Conservation (phyloP, 2,329 filamentous ascomycete genomes). For the Hymenoscyphus repandus region DNA sequence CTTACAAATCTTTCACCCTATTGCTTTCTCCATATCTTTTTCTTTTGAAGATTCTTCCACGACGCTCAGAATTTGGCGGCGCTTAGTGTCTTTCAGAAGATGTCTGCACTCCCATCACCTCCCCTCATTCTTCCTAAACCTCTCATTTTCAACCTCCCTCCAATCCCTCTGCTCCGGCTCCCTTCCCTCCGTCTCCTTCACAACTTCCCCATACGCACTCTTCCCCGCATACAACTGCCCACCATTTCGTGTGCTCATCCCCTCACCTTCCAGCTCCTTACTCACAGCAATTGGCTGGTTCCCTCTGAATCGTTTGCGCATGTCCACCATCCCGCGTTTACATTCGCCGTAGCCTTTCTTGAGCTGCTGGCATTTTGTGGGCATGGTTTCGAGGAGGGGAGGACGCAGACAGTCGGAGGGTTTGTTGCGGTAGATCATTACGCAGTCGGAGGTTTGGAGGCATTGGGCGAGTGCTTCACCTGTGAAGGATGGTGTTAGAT, state of each 20-base stretch:
- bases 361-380: slow-evolving; percentile 84
- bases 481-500: slow-evolving; percentile 36
- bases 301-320: slow-evolving; percentile 96
- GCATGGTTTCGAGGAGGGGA: slow-evolving; percentile 76
- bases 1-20: too few species aligned
- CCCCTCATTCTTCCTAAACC: slow-evolving; percentile 40
- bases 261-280: slow-evolving; percentile 54
- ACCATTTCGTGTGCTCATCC: slow-evolving; percentile 34
- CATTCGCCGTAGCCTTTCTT: slow-evolving; percentile 92
- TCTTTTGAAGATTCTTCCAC: neutral
- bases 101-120: neutral
- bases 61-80: neutral
- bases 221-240: slow-evolving; percentile 77
- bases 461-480: slow-evolving; percentile 89
- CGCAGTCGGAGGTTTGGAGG: slow-evolving; percentile 93
- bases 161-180: slow-evolving; percentile 57
- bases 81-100: neutral
- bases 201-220: slow-evolving; percentile 60
- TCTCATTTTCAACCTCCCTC: slow-evolving; percentile 61
- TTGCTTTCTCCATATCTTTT: too few species aligned
- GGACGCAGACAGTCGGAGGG: slow-evolving; percentile 83
- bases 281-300: slow-evolving; percentile 74
- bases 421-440: slow-evolving; percentile 83
- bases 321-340: slow-evolving; percentile 94
- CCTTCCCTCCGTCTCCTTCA: slow-evolving; percentile 62